Base-by-base conservation (phyloP, 2,329 filamentous ascomycete species). In the Calonectria pteridis region DNA sequence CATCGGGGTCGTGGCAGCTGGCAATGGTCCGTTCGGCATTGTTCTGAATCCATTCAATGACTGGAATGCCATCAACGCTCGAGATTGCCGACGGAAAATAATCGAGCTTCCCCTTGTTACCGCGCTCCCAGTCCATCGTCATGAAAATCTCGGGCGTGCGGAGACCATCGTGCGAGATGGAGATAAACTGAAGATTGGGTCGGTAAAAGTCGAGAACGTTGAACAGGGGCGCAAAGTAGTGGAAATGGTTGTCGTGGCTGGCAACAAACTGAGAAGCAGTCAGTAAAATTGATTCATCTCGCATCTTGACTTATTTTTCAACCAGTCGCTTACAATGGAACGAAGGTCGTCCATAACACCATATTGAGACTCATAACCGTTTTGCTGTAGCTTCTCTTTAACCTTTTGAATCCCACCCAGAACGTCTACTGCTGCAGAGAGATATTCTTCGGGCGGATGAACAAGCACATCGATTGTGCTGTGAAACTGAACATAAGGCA, bases 361-460 rank as follows among this genome's bases (percentile, higher is more conserved):
- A 40, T 80, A 80, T 31, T 80, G 78, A 20, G 50, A 73, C 31
- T 72, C 29, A 43, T 80, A 80, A 29, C 74, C 72, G 37, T 78
- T 40, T 1, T 71, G 73, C 50, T 74, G 67, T 14, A 80, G 59
- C 62, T 70, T 78, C 0, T 62, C 71, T 3, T 75, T 67, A 13
- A 80, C 75, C 4, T 43, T 73, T 16, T 78, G 72, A 3, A 80
- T 53, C 0, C 78, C 78, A 6, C 75, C 78, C 9, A 79, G 55
- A 3, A 80, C 65, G 63, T 80, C 72, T 10, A 80, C 78, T 5
- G 78, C 78, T 0, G 74, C 68, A 18, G 78, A 73, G 20, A 80
- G 29, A 20, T 80, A 80, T 33, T 78, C 78, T 11, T 79, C 65
- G 0, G 78, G 78, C 0, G 78, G 78, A n/a, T 80, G 69, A 4